Evolutionary conservation across 2,329 filamentous ascomycete species (phyloP), one percentile per base, ranked within the genome.

Genomic region (Sporothrix inflata): DNA sequence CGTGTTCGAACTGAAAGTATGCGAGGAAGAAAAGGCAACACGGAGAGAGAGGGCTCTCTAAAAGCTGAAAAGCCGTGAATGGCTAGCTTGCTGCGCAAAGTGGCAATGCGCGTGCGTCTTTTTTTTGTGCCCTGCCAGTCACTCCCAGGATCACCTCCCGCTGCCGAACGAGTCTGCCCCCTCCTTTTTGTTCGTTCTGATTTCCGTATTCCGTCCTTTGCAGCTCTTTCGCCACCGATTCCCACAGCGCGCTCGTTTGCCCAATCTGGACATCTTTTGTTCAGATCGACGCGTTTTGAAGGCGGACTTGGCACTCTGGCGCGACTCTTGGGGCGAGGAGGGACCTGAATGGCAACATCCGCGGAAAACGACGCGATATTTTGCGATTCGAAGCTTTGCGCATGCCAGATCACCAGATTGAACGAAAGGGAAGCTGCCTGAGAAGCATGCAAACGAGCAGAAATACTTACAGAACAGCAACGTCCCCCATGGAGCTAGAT

Each of bases 381-480:
- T 30, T 8, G 67, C 9, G 30, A 8, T 45, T 24, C 5, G 38
- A 21, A 40, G 21, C 11, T 27, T 40, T 45, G 49, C 21, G 42
- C 38, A 60, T 69, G 49, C 66, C 14, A 38, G 24, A 34, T 11
- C 38, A n/a, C 49, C 21, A 19, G 16, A 27, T 19, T 8, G 45
- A 42, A 16, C 27, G 9, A 8, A 27, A 49, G 40, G 34, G 24
- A 60, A 34, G 51, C 40, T 47, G 16, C 21, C 30, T 5, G 51
- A 27, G 42, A 14, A 47, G 45, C 16, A 38, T 5, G 16, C 19
- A 24, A 24, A 60, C 21, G 42, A 60, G 24, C 38, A 51, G 34
- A 57, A 30, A 27, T 9, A 70, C 68, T 49, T 45, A 70, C 68
- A 70, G 27, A 61, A 49, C 53, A 70, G 42, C 42, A 24, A 61